Evolutionary conservation across 2,329 filamentous ascomycete genomes (phyloP).

Genomic region (Phialocephala subalpina): DNA sequence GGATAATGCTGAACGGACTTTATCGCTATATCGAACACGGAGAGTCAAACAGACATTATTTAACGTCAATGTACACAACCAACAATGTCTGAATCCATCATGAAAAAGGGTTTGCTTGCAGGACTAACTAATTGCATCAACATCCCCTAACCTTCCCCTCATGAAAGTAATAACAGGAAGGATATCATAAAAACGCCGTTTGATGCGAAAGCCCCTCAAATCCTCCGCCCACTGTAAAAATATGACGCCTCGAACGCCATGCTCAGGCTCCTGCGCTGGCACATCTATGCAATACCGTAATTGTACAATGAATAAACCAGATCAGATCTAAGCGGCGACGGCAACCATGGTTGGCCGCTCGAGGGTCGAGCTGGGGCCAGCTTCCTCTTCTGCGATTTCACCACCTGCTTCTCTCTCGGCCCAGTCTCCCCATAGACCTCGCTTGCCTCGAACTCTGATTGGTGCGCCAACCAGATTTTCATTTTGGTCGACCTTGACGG

Average conservation of each 20-base stretch:
- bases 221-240: background rate
- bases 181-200: constrained; percentile 10
- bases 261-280: background rate
- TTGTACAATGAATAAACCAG: constrained; percentile 11
- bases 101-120: background rate
- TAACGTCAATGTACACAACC: constrained; percentile 2
- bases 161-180: constrained; percentile 9
- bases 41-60: background rate
- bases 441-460: constrained; percentile 87
- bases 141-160: background rate
- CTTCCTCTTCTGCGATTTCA: constrained; percentile 56
- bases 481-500: constrained; percentile 93
- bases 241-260: constrained; percentile 8
- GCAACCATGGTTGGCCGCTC: constrained; percentile 32
- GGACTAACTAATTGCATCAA: constrained; percentile 1
- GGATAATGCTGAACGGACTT: background rate
- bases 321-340: constrained; percentile 31
- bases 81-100: background rate
- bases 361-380: constrained; percentile 31
- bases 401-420: constrained; percentile 79
- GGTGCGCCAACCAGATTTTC: constrained; percentile 75
- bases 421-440: constrained; percentile 97
- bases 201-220: background rate
- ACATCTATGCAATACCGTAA: constrained; percentile 15
- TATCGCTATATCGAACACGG: background rate